Percentiles rank a stretch among this genome's conserved stretches.
phyloP scores from a whole-genome alignment of 495 filamentous ascomycete genomes.

The Penicillium cataractarum region DNA sequence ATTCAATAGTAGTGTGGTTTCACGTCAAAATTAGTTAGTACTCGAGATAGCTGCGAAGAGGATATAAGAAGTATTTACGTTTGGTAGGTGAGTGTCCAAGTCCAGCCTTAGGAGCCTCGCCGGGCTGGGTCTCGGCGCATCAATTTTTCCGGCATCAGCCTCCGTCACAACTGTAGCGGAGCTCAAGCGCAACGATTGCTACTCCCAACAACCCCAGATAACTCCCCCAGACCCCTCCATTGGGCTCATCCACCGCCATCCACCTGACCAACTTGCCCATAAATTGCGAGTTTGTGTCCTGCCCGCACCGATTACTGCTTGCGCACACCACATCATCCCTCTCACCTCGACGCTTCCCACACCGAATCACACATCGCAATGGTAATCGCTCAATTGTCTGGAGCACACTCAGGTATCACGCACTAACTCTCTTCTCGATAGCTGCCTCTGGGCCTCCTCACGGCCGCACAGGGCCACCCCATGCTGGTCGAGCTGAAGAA shows the following conservation, averaged over 20 bases:
- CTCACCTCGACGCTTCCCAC: slow-evolving; percentile 23
- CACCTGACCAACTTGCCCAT: background rate
- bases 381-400: slow-evolving; percentile 20
- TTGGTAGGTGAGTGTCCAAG: too few relatives aligned
- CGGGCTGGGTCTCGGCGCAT: slow-evolving; percentile 27
- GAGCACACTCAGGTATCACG: background rate
- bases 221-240: slow-evolving; percentile 7
- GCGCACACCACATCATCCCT: slow-evolving; percentile 12
- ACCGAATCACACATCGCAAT: slow-evolving; percentile 28
- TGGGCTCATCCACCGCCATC: background rate
- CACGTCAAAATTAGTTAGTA: too few relatives aligned
- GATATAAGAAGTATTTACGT: too few relatives aligned
- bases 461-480: slow-evolving; percentile 93
- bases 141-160: slow-evolving; percentile 37
- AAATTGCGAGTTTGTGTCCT: slow-evolving; percentile 2
- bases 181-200: slow-evolving; percentile 28
- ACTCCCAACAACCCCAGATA: slow-evolving; percentile 23
- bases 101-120: background rate
- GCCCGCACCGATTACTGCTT: slow-evolving; percentile 10
- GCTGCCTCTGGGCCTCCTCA: slow-evolving; percentile 92
- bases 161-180: slow-evolving; percentile 38
- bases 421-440: slow-evolving; percentile 35
- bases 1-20: too few relatives aligned
- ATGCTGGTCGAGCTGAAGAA: slow-evolving; percentile 99
- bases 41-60: too few relatives aligned